Conservation (phyloP, 257 asterid species). For the Solanum tacnaense region DNA sequence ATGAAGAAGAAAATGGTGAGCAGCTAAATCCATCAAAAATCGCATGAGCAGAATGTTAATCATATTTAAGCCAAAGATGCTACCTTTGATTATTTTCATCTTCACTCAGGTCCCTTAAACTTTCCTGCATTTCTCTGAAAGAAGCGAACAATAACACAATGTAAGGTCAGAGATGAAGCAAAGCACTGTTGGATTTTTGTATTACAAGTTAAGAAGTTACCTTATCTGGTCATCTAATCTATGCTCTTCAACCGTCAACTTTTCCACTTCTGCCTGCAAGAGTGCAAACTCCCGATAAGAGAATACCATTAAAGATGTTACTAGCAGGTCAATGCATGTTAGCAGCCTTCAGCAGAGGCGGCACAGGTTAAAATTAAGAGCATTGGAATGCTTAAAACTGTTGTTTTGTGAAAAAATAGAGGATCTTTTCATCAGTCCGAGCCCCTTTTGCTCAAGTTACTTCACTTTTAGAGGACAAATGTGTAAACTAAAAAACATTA, state of each 20-base stretch:
- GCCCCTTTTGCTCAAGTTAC: neutral
- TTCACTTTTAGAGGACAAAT: neutral
- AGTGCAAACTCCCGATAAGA: slow-evolving; percentile 12
- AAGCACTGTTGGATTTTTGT: neutral
- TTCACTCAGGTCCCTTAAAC: slow-evolving; percentile 50
- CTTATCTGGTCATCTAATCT: slow-evolving; percentile 46
- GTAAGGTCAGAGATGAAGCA: neutral
- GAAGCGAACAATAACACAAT: slow-evolving; percentile 14
- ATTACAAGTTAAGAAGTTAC: slow-evolving; percentile 15
- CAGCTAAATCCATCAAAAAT: neutral
- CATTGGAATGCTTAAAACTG: neutral
- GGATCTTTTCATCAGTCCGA: neutral
- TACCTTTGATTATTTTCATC: slow-evolving; percentile 55
- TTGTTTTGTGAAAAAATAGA: neutral
- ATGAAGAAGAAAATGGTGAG: neutral
- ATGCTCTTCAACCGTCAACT: slow-evolving; percentile 39
- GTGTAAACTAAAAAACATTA: neutral
- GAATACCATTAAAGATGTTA: neutral
- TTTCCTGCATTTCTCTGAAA: slow-evolving; percentile 61
- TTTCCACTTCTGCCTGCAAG: slow-evolving; percentile 54
- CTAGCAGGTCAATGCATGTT: neutral
- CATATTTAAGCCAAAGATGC: neutral
- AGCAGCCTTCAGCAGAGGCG: neutral
- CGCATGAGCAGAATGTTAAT: neutral
- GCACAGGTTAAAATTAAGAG: neutral